A percentile compares a stretch with the other conserved stretches of the same genome.
Evolutionary conservation across 164 flowering plant species (phyloP).

Genomic region (Vitis rotundifolia): DNA sequence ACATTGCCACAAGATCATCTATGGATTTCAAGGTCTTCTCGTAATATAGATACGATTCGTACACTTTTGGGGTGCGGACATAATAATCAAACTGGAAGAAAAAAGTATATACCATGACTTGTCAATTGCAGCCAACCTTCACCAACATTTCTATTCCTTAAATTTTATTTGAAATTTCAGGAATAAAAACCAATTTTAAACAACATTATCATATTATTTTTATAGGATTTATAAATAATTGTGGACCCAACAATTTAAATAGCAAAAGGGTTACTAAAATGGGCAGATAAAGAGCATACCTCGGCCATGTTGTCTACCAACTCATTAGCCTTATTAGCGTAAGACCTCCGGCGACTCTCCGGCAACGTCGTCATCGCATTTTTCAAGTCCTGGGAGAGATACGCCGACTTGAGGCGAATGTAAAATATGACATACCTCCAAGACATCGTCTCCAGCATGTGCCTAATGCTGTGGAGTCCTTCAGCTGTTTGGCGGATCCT

Average conservation of each 20-base stretch:
- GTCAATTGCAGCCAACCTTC: background rate
- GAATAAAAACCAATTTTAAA: too few species aligned
- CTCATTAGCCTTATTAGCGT: conserved; percentile 66
- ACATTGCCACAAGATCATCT: conserved; percentile 65
- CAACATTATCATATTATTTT: background rate
- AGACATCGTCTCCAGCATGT: conserved; percentile 82
- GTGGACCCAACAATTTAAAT: background rate
- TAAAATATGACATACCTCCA: conserved; percentile 85
- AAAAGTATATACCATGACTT: background rate
- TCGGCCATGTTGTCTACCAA: conserved; percentile 78
- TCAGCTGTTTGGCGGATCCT: conserved; percentile 79
- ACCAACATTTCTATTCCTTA: background rate
- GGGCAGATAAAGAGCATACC: conserved; percentile 33
- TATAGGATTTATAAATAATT: background rate
- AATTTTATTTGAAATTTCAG: too few species aligned
- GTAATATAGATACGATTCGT: conserved; percentile 78
- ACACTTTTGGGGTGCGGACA: conserved; percentile 72
- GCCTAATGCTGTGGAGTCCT: conserved; percentile 69
- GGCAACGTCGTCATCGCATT: conserved; percentile 65
- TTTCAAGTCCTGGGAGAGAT: conserved; percentile 71
- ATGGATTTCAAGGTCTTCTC: conserved; percentile 86
- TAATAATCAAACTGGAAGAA: conserved; percentile 63
- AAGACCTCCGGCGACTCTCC: conserved; percentile 38
- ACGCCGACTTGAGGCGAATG: conserved; percentile 64
- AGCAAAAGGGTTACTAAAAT: background rate